Evolutionary conservation across 208 protist species (phyloP), one percentile per base, ranked within the genome.

Genomic region (Leptomonas pyrrhocoris): DNA sequence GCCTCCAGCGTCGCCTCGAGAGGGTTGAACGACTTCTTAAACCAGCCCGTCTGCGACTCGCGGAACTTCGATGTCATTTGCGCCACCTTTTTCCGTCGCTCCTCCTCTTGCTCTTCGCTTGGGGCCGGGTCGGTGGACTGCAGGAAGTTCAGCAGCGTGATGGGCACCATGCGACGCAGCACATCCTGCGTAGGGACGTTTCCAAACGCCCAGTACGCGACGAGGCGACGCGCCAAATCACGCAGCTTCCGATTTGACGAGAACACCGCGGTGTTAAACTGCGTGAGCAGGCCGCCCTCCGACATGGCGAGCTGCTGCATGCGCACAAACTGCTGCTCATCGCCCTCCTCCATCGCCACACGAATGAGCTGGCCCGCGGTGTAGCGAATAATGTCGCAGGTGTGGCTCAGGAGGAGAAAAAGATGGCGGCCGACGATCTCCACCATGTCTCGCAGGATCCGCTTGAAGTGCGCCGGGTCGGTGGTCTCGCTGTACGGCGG

Each of bases 271-370:
- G 76, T 78, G 66, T 97, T 88, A 64, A 98, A 94, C 68, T 97
- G 85, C 49, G 89, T 80, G 11, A 98, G 64, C 27, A 98, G 70
- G 45, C 90, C 89, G n/a, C 92, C 94, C 55, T 98, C 84, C 19
- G 85, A 80, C 40, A 98, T 74, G 5, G 96, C 80, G 0, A 83
- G 74, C 23, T 83, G 73, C 70, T 98, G 96, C 83, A 98, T 91
- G 43, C 80, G 65, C 50, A 38, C 38, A 64, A 95, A 95, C 66
- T 97, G 84, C 28, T 89, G 80, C 62, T 88, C 85, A 8, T 68
- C 88, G 46, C 95, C 95, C 65, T 98, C 94, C 73, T 98, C 91
- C 75, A 98, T 88, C 11, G 96, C 86, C 16, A 91, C 89, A 11
- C 84, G 85, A 56, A 98, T 92, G 9, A 98, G 71, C 55, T 96